Evolutionary conservation across 2,329 filamentous ascomycete species (phyloP), one percentile per base, ranked within the genome.

Genomic region (Aspergillus sergii): DNA sequence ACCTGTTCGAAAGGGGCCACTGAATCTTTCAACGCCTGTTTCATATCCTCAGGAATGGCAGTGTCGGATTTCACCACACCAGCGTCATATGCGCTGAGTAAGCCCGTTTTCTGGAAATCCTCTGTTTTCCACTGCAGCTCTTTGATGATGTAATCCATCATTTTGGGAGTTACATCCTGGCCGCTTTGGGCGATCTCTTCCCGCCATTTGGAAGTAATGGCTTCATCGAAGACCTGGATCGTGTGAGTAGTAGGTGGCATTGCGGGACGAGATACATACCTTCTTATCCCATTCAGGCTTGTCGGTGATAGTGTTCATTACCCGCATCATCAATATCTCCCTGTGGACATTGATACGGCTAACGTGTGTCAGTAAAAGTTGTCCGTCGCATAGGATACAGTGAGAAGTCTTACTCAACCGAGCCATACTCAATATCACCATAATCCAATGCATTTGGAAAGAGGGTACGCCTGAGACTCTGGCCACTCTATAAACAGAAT

Each of bases 11-110:
- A 75, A 0, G 73, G 74, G 1, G 74, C 72, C 28, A 86, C 84
- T 0, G 80, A 83, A 6, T 74, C 69, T 34, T 75, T 79, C 3
- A 91, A 78, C 0, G 75, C 73, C 1, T 81, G 34, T 16, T 76
- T 75, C 0, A 85, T 64, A 1, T 78, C 73, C 1, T 71, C 59
- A 0, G 81, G 66, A 4, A 88, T 76, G 0, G 80, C 69, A 0
- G 66, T 74, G 69, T 89, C 87, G 0, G 86, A 85, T 68, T 88
- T 89, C 62, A 81, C 81, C 1, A 87, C 78, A 6, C 70, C 73
- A 2, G 75, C 71, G 58, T 88, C 83, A 7, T 85, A 76, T 0
- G 79, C 80, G 3, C 74, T 74, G 4, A 84, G 65, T 7, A 83
- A 71, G 0, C 79, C 78, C 3, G 75, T 75, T 10, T 78, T 64